Percentiles rank a stretch among this genome's conserved stretches.
Evolutionary conservation across 441 rosid genomes (phyloP).

Genomic region (Corymbia citriodora): DNA sequence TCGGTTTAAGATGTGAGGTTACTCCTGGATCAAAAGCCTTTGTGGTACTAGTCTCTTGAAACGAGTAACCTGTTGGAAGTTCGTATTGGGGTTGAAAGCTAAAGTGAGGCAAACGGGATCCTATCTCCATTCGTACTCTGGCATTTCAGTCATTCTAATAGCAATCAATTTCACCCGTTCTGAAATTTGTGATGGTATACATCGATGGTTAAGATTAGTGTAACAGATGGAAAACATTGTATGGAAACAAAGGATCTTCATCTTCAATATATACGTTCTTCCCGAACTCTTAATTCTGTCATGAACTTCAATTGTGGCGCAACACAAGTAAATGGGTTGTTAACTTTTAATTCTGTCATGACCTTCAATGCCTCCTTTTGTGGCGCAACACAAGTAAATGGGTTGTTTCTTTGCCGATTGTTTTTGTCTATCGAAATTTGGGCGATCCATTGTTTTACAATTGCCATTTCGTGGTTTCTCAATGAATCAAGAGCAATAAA

Average conservation of each 20-base stretch:
- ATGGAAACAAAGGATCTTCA: neutral
- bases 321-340: neutral
- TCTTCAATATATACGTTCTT: neutral
- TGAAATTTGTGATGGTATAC: neutral
- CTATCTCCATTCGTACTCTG: neutral
- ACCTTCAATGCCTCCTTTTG: neutral
- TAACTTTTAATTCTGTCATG: neutral
- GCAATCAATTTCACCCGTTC: neutral
- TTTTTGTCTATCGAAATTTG: neutral
- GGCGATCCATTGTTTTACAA: neutral
- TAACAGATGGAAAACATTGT: too few relatives aligned
- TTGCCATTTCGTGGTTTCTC: neutral
- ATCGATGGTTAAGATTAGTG: neutral
- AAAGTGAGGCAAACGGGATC: neutral
- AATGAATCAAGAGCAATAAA: neutral
- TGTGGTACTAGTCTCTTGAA: neutral
- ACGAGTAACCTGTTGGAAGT: neutral
- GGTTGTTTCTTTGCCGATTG: neutral
- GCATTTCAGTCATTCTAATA: neutral
- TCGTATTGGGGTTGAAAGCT: neutral
- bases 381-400: neutral
- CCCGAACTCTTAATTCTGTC: neutral
- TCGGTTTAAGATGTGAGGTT: neutral
- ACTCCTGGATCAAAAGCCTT: neutral
- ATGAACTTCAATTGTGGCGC: fast-evolving